Evolutionary conservation across 148 eudicot genomes (phyloP).

Genomic region (Diospyros kaki): DNA sequence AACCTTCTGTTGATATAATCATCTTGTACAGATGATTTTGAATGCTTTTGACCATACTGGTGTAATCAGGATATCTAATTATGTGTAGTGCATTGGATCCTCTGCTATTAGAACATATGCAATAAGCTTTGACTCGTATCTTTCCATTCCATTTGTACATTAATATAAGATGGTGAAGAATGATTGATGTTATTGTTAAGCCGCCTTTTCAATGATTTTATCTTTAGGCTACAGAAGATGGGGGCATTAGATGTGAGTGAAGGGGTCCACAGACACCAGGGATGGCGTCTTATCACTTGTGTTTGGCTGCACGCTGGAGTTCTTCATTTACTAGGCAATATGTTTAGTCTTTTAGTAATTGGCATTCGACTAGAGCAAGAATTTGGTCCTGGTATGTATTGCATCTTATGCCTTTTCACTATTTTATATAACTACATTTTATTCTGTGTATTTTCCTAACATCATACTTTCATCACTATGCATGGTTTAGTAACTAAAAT

Average conservation of each 20-base stretch:
- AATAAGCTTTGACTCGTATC: not conserved
- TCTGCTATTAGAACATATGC: not conserved
- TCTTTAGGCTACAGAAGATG: slow-evolving; percentile 72
- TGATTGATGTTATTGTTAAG: slow-evolving; percentile 1
- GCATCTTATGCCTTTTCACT: not conserved
- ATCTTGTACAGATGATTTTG: not conserved
- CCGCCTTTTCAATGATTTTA: not conserved
- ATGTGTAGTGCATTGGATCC: not conserved
- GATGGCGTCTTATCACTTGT: slow-evolving; percentile 84
- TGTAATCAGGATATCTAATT: not conserved
- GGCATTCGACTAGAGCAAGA: slow-evolving; percentile 81
- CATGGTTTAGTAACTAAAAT: no score
- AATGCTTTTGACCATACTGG: not conserved
- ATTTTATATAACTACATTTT: not conserved
- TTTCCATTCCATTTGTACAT: not conserved
- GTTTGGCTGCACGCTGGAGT: slow-evolving; percentile 96
- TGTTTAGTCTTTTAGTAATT: slow-evolving; percentile 75
- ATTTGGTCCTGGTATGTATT: slow-evolving; percentile 74
- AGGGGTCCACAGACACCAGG: slow-evolving; percentile 60
- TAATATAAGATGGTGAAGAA: not conserved
- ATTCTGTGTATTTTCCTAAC: not conserved
- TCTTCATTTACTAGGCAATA: slow-evolving; percentile 75
- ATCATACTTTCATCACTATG: not conserved
- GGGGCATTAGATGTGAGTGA: slow-evolving; percentile 73
- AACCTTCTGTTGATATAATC: no score